phyloP scores from a whole-genome alignment of 306 rosid species.

The Phaseolus lunatus region DNA sequence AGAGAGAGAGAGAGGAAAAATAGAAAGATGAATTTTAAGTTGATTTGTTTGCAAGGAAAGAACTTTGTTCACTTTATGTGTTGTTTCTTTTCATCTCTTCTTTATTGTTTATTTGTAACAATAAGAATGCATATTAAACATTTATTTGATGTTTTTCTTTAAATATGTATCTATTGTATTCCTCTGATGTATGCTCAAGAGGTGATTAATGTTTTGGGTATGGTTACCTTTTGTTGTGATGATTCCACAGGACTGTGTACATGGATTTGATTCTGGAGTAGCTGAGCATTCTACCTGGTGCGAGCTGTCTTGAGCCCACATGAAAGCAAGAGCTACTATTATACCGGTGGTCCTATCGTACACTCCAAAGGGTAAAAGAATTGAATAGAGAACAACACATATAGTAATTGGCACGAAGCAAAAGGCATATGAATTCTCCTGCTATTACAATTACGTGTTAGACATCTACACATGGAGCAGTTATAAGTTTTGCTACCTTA shows the following conservation, averaged over 20 bases:
- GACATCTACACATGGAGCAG: background rate
- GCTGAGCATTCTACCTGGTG: background rate
- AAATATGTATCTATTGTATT: too few relatives aligned
- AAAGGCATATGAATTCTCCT: conserved; percentile 4
- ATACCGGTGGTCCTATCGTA: background rate
- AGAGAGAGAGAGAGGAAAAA: too few relatives aligned
- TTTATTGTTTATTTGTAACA: too few relatives aligned
- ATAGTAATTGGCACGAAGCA: conserved; percentile 13
- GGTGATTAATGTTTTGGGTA: background rate
- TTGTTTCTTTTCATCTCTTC: too few relatives aligned
- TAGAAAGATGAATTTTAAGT: too few relatives aligned
- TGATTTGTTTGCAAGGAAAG: too few relatives aligned
- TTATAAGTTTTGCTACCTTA: background rate
- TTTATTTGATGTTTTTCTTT: too few relatives aligned
- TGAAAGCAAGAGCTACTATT: background rate
- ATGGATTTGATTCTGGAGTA: background rate
- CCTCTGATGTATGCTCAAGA: too few relatives aligned
- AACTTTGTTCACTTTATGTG: too few relatives aligned
- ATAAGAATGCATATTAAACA: too few relatives aligned
- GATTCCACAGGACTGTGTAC: background rate
- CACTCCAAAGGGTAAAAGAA: conserved; percentile 3
- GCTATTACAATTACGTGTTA: conserved; percentile 4
- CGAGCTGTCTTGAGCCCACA: conserved; percentile 2
- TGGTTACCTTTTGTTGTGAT: background rate
- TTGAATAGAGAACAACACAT: background rate